Base-by-base conservation (phyloP, 441 rosid genomes). In the Geranium incanum region DNA sequence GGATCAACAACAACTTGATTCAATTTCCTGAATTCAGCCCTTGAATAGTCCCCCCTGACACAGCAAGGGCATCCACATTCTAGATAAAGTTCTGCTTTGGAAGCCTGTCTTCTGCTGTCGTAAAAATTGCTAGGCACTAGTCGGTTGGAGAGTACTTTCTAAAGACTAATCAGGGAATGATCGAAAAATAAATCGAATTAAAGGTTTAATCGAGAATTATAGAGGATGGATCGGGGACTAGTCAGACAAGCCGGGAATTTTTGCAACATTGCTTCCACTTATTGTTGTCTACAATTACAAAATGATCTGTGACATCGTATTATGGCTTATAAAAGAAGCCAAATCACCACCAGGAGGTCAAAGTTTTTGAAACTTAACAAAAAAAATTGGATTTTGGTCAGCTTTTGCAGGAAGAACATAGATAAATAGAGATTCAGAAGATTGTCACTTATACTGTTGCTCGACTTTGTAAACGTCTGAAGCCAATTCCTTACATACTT, bases 241-340 rank as follows among this genome's bases (percentile, higher is more conserved):
- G 33, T 23, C 33, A 23, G 1, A 23, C 33, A 23, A 23, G 33
- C 1, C 33, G 1, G 33, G 33, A 1, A 23, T 23, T 91, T 97
- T 94, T 89, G 39, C 91, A 81, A 83, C 91, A 97, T 80, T 94
- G 98, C 77, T 94, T 95, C 96, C 98, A 94, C 81, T 85, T 91
- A 8, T 97, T 94, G 76, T 94, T 90, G 80, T 94, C 98, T 67
- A 94, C 98, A 72, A 91, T 94, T 81, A 23, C 71, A 52, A 52
- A 12, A 15, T 5, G 19, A 19, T n/a, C 4, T n/a, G 5, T 52
- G 60, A 16, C 16, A 5, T 52, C n/a, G n/a, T 52, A 50, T 9
- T 50, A 1, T 50, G 57, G n/a, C n/a, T 3, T 9, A 4, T 50
- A 50, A 9, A 12, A 50, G 57, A 12, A 50, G 12, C 12, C 11